Evolutionary conservation across 2,329 filamentous ascomycete species (phyloP), one percentile per base, ranked within the genome.

Genomic region (Fusarium sp.): DNA sequence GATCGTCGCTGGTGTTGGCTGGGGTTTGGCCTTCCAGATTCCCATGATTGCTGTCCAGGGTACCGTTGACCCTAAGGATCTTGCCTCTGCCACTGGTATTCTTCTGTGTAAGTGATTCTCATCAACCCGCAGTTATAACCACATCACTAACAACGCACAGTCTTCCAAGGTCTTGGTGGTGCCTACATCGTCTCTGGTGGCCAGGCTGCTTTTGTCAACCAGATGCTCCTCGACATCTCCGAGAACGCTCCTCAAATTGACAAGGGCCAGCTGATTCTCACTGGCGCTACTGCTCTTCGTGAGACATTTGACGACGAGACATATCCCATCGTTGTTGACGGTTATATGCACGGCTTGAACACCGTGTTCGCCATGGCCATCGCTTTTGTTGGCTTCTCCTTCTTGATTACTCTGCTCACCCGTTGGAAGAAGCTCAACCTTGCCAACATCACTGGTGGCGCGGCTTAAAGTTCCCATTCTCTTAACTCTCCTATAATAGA

Each of bases 261-360:
- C 69, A 75, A 81, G 12, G 68, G 58, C 8, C 68, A 71, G 1
- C 79, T 86, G 6, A 76, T 84, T 34, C 71, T 79, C 3, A 82
- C 82, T 0, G 84, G 84, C 18, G 84, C 85, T 5, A 91, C 89
- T 0, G 84, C 87, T 68, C 82, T 93, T 40, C 85, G 88, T 69
- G 63, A 75, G 8, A 79, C 79, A 3, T 87, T 92, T 67, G 74
- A 83, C 0, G 59, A 74, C 0, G 75, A 85, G n/a, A 83, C 82
- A 61, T 80, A 91, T 4, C 74, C 80, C 1, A 80, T 82, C 0
- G 88, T 92, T 43, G 82, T 91, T 27, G 69, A 78, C 1, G 88
- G 87, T 0, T 93, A 93, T 80, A 91, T 87, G 71, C 79, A 86
- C 56, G 87, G 87, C 0, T 87, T 91, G 71, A 89, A 90, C 74